A percentile compares a stretch with the other conserved stretches of the same genome.
These are phyloP conservation scores for Rugosomyces carneus DNA, from an alignment of 1,284 basidiomycete species.

Conservation along the genomic window DNA sequence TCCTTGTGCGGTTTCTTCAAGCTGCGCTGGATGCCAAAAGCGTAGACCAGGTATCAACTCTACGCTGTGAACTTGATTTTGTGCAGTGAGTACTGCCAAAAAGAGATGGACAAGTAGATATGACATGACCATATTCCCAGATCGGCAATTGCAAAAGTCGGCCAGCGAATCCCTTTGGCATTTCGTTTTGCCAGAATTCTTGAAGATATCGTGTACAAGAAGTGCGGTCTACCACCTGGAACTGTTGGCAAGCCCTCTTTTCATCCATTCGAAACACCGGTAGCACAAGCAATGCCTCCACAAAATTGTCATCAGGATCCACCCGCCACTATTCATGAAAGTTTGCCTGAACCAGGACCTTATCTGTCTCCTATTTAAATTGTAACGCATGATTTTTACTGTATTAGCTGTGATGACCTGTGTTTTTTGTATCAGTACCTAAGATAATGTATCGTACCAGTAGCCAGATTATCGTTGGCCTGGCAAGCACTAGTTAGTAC, in stretches of 20 bases:
- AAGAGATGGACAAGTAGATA: constrained; percentile 1
- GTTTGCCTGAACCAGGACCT: constrained; percentile 27
- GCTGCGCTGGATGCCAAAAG: constrained; percentile 49
- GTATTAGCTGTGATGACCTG: neutral
- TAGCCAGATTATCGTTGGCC: too few relatives aligned
- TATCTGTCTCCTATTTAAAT: constrained; percentile 27
- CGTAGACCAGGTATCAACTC: constrained; percentile 45
- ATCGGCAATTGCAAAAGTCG: constrained; percentile 53
- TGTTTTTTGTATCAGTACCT: neutral
- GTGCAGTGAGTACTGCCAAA: constrained; percentile 45
- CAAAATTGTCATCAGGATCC: constrained; percentile 20
- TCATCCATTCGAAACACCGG: constrained; percentile 24
- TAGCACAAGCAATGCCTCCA: constrained; percentile 26
- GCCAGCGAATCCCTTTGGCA: constrained; percentile 58
- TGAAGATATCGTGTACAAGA: constrained; percentile 37
- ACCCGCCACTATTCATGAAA: constrained; percentile 24
- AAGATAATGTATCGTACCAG: too few relatives aligned
- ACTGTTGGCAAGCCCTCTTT: constrained; percentile 26
- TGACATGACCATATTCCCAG: constrained; percentile 26
- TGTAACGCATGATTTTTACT: neutral
- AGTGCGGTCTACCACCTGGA: constrained; percentile 27
- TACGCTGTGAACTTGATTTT: constrained; percentile 58
- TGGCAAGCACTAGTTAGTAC: too few relatives aligned
- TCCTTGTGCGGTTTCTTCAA: constrained; percentile 58
- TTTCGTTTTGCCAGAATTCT: constrained; percentile 62